A percentile compares a stretch with the other conserved stretches of the same genome.
Evolutionary conservation across 257 asterid species (phyloP).

Genomic region (Gentiana straminea): DNA sequence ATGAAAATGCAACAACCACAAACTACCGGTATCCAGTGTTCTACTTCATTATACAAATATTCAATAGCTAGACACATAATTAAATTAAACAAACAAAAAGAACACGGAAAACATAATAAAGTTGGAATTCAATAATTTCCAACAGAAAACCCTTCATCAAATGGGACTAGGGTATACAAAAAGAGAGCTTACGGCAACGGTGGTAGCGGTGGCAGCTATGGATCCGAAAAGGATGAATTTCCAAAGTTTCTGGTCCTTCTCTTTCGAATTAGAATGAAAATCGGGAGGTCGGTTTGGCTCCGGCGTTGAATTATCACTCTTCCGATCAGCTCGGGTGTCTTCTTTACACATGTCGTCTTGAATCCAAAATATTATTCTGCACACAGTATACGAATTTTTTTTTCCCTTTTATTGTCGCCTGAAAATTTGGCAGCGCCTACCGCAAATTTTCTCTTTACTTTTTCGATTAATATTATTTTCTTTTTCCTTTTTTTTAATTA

Average conservation of each 20-base stretch:
- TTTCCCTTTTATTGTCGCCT: no score
- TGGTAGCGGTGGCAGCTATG: conserved; percentile 76
- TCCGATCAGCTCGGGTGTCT: conserved; percentile 25
- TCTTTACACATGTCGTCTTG: conserved; percentile 32
- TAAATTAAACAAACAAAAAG: not conserved
- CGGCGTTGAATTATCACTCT: conserved; percentile 31
- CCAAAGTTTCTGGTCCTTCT: conserved; percentile 44
- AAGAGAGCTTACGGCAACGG: conserved; percentile 48
- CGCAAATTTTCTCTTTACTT: no score
- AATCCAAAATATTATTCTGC: not conserved
- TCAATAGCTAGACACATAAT: not conserved
- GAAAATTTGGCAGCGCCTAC: no score
- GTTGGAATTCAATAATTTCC: not conserved
- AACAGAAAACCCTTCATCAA: not conserved
- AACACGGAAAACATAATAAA: not conserved
- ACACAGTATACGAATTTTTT: not conserved
- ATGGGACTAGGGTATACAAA: not conserved
- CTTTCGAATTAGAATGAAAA: conserved; percentile 18
- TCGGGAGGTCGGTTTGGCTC: conserved; percentile 16
- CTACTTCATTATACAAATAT: not conserved
- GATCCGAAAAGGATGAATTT: conserved; percentile 55
- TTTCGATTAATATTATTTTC: no score
- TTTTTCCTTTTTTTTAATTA: no score
- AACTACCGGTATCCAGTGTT: not conserved
- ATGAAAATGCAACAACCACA: no score